Evolutionary conservation across 1,284 basidiomycete genomes (phyloP), one percentile per base, ranked within the genome.

Genomic region (Moesziomyces sp.): DNA sequence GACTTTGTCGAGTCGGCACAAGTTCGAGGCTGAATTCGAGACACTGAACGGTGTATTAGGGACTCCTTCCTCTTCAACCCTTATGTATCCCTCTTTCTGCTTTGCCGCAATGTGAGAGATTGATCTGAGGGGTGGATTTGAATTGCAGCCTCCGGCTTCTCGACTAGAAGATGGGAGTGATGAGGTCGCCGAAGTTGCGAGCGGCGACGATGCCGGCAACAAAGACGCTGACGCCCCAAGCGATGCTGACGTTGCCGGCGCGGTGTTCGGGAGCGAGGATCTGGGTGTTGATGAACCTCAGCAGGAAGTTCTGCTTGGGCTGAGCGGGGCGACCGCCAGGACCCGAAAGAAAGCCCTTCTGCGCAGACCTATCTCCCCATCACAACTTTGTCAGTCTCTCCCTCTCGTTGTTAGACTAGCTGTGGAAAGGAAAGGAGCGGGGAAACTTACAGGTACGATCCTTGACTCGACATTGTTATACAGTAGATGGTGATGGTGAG

Each of bases 211-310:
- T 72, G 42, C 80, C 77, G 1, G 59, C 71, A 3, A 73, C 72
- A 60, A 82, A 82, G 48, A 83, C 70, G 45, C 50, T 42, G 26
- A 80, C 33, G 46, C 79, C 79, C 79, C 78, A 83, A 13, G 64
- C 60, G 46, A 83, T 60, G 19, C 76, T 64, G 46, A 81, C 52
- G 69, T 83, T 83, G 13, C 81, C 79, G 7, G 72, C 52, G n/a
- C 73, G 64, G 66, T 82, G 79, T 59, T 80, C 78, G 35, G 80
- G 79, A 8, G 76, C 61, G 46, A 72, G 59, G 53, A 83, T 75
- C 58, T 83, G 67, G 8, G 49, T 55, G 59, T 68, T 58, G 67
- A 74, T 70, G 65, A 80, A 79, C 16, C 70, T 60, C 4, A 55
- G 18, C 24, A 80, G 50, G 44, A 71, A 74, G 70, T 70, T 76